Evolutionary conservation across 768 basidiomycete species (phyloP).

Genomic region (Royoungia palumana): DNA sequence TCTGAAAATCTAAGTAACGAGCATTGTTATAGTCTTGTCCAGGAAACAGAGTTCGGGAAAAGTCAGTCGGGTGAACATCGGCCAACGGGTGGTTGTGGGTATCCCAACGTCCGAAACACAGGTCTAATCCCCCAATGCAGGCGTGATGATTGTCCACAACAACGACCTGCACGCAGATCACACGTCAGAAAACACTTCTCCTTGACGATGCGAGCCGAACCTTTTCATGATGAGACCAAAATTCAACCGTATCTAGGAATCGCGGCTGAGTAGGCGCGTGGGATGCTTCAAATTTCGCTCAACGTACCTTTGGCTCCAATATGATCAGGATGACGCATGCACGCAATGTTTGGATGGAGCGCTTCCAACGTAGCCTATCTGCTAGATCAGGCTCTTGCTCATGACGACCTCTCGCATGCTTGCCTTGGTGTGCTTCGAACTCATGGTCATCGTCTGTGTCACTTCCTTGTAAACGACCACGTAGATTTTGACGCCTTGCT

Average conservation of each 20-base stretch:
- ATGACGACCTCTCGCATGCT: not conserved
- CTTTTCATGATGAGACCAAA: constrained; percentile 95
- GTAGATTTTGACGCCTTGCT: constrained; percentile 89
- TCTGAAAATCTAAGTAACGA: constrained; percentile 78
- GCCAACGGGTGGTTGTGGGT: constrained; percentile 86
- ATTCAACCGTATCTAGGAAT: constrained; percentile 63
- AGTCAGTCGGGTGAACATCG: constrained; percentile 89
- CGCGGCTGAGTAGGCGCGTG: not conserved
- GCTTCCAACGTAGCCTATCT: constrained; percentile 67
- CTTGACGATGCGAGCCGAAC: constrained; percentile 13
- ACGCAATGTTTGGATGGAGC: constrained; percentile 83
- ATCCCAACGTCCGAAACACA: constrained; percentile 98
- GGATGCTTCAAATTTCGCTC: not conserved
- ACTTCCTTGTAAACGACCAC: constrained; percentile 97
- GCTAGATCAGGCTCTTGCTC: not conserved
- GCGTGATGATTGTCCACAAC: constrained; percentile 84
- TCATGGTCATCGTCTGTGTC: constrained; percentile 88
- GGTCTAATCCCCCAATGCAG: constrained; percentile 90
- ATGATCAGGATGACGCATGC: constrained; percentile 89
- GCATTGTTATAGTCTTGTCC: constrained; percentile 96
- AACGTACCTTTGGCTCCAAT: constrained; percentile 67
- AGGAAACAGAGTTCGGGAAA: constrained; percentile 79
- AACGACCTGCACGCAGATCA: constrained; percentile 46
- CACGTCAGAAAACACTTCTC: not conserved
- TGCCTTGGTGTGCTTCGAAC: constrained; percentile 80